phyloP scores from a whole-genome alignment of 2,329 filamentous ascomycete species.

The Colletotrichum cereale region DNA sequence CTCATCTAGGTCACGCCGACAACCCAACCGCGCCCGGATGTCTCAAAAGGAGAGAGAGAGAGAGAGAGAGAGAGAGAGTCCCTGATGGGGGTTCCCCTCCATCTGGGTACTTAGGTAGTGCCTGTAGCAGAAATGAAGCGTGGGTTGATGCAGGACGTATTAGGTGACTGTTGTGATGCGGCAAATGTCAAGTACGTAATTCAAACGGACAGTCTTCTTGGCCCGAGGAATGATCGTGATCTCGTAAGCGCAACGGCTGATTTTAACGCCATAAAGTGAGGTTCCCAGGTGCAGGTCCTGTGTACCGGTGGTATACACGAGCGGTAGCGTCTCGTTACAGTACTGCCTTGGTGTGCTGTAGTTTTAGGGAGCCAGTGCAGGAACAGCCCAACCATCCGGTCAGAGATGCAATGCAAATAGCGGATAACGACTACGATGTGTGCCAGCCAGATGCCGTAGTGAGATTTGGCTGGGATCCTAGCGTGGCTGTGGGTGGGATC shows the following conservation, averaged over 20 bases:
- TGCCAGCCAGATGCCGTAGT: constrained; percentile 19
- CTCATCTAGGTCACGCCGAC: constrained; percentile 28
- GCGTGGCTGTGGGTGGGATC: constrained; percentile 31
- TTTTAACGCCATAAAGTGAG: neutral
- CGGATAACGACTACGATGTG: constrained; percentile 7
- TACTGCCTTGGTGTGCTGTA: neutral
- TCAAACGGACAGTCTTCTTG: neutral
- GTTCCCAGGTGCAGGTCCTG: constrained; percentile 1
- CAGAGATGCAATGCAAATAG: constrained; percentile 17
- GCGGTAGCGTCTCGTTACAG: constrained; percentile 4
- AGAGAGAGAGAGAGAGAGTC: neutral
- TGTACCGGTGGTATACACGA: constrained; percentile 5
- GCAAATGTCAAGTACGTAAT: constrained; percentile 22
- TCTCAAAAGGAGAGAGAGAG: constrained; percentile 5
- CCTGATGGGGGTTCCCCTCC: constrained; percentile 8
- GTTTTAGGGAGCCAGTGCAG: constrained; percentile 30
- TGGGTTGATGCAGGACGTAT: constrained; percentile 13
- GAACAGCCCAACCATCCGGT: constrained; percentile 27
- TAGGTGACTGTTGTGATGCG: constrained; percentile 5
- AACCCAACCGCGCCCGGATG: constrained; percentile 19
- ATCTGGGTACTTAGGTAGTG: neutral
- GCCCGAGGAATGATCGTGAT: constrained; percentile 3
- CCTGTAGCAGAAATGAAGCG: constrained; percentile 13
- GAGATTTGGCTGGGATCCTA: constrained; percentile 9
- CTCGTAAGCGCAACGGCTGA: constrained; percentile 27